phyloP scores from a whole-genome alignment of 768 basidiomycete genomes.

The Russula vinacea region DNA sequence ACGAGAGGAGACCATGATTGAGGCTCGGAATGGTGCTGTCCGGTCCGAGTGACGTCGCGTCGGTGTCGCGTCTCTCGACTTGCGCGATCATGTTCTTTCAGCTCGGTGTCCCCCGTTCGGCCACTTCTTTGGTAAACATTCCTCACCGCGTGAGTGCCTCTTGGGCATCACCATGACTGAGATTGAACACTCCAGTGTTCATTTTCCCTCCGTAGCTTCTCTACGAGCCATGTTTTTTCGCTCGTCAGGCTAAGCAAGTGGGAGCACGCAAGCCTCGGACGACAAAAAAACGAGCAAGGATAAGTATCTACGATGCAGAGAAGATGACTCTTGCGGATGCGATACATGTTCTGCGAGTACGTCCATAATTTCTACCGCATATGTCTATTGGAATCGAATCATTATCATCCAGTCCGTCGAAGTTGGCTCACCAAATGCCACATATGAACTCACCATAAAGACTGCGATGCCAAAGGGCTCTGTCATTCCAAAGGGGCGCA shows the following conservation, averaged over 20 bases:
- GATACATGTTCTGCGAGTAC: slow-evolving; percentile 57
- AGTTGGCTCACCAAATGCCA: slow-evolving; percentile 68
- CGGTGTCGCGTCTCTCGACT: slow-evolving; percentile 1
- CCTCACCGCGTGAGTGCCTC: slow-evolving; percentile 3
- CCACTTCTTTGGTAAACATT: background rate
- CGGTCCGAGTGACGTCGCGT: slow-evolving; percentile 16
- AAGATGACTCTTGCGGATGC: slow-evolving; percentile 66
- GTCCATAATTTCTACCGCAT: slow-evolving; percentile 32
- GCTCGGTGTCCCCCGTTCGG: slow-evolving; percentile 1
- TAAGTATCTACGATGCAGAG: slow-evolving; percentile 58
- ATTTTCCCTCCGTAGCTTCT: slow-evolving; percentile 47
- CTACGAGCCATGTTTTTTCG: slow-evolving; percentile 48
- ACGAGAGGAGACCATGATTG: slow-evolving; percentile 44
- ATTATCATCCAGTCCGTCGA: slow-evolving; percentile 64
- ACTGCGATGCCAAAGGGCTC: slow-evolving; percentile 76
- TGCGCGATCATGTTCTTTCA: slow-evolving; percentile 17
- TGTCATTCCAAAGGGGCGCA: slow-evolving; percentile 85
- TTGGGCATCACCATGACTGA: background rate
- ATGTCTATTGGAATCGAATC: slow-evolving; percentile 5
- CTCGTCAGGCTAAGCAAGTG: slow-evolving; percentile 56
- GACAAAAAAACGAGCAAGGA: slow-evolving; percentile 48
- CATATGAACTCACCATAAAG: slow-evolving; percentile 77
- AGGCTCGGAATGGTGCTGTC: background rate
- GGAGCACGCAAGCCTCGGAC: slow-evolving; percentile 50
- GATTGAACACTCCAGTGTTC: slow-evolving; percentile 13